Evolutionary conservation across 140 eudicot species (phyloP), one percentile per base, ranked within the genome.

Genomic region (Oenanthe javanica): DNA sequence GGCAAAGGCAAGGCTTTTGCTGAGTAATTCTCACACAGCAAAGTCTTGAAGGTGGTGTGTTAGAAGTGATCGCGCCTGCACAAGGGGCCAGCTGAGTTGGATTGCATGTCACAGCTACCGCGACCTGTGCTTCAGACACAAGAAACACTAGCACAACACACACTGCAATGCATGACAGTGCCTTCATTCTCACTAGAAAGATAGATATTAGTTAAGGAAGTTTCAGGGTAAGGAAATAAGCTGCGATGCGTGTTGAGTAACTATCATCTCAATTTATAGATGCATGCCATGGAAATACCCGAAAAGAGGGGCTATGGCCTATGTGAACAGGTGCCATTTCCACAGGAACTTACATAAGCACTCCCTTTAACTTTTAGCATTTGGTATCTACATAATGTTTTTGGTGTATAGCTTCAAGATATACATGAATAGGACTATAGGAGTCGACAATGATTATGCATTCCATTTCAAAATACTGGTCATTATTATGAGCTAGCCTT

Each of bases 51-150:
- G 79, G 97, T 19, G 80, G 11, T 23, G 21, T 54, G 3, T 76
- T 59, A 1, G 81, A 78, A 0, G 54, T 21, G 54, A 91, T 80
- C 0, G 93, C 92, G 14, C 54, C 81, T 0, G 80, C 66, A 78
- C 97, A 91, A 5, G 94, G 84, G 72, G 81, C 71, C 27, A 91
- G 91, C 67, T 81, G 83, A 79, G 61, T 19, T 66, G 92, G 87
- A 61, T 77, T 87, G 88, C 96, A 91, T 6, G 79, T 84, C 55
- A 63, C 89, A 3, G 89, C 82, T 64, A 61, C 76, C n/a, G 86
- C n/a, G 12, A 49, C 13, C 45, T 49, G 86, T 55, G 81, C 67
- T 63, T 77, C 77, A n/a, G 59, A 73, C 49, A 73, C 63, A 31
- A 86, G 74, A 59, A 86, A 51, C 64, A 75, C 76, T 4, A 63